Percentiles rank a stretch among this genome's conserved stretches.
phyloP scores from a whole-genome alignment of 495 filamentous ascomycete genomes.

The Talaromyces liani region DNA sequence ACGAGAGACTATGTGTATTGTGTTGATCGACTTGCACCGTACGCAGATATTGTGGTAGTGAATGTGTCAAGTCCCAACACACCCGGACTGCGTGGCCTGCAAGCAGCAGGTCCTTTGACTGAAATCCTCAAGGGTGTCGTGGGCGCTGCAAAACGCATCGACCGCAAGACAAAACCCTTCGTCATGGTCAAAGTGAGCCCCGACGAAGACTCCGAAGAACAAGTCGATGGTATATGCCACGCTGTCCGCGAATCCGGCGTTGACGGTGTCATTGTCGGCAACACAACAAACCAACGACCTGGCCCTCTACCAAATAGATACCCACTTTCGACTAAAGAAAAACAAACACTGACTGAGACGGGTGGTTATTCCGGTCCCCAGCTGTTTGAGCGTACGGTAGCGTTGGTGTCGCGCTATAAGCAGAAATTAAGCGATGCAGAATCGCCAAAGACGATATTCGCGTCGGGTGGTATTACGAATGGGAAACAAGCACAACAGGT shows the following conservation, averaged over 20 bases:
- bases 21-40: constrained; percentile 69
- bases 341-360: constrained; percentile 58
- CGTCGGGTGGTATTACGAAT: constrained; percentile 81
- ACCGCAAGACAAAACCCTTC: constrained; percentile 64
- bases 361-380: constrained; percentile 89
- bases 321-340: constrained; percentile 57
- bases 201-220: constrained; percentile 77
- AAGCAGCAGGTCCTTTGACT: constrained; percentile 74
- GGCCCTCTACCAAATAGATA: constrained; percentile 58
- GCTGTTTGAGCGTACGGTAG: constrained; percentile 69
- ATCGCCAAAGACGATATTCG: constrained; percentile 76
- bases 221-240: constrained; percentile 79
- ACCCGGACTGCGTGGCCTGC: constrained; percentile 76
- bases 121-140: constrained; percentile 76
- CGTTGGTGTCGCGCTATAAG: constrained; percentile 71
- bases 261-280: constrained; percentile 94
- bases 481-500: constrained; percentile 73
- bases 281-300: constrained; percentile 81
- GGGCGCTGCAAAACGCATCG: constrained; percentile 56
- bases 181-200: constrained; percentile 98
- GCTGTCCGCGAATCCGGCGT: constrained; percentile 80
- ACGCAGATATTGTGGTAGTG: constrained; percentile 90
- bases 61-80: constrained; percentile 97
- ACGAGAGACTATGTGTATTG: constrained; percentile 80
- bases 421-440: constrained; percentile 19